Evolutionary conservation across 202 grass and related monocot genomes (phyloP), one percentile per base, ranked within the genome.

Genomic region (Setaria viridis): DNA sequence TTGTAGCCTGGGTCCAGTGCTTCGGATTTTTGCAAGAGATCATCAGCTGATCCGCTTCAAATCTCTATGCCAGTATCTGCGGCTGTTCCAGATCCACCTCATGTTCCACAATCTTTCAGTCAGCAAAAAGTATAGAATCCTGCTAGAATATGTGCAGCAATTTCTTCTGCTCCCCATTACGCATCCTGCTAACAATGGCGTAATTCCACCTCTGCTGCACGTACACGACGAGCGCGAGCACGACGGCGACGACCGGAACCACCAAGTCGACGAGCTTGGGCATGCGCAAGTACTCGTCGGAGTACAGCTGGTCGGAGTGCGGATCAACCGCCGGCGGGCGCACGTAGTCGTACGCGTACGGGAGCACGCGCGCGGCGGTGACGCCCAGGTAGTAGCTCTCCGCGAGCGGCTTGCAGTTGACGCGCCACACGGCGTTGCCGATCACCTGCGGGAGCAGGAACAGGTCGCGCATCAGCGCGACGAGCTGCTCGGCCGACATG

Each of bases 391-490:
- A 92, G 76, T 86, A 92, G 43, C 82, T 39, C 84, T 83, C 83
- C 33, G 55, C 86, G 78, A 92, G 70, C 12, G 90, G 90, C 58
- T 74, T 86, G 86, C 83, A 86, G 46, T 82, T 77, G 70, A 88
- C 85, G 57, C 85, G 80, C 90, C 90, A 92, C 48, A 76, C 53
- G 67, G 81, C 60, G 66, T 92, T 92, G 54, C 90, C 86, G 37
- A 89, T 80, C 47, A 88, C 78, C 72, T 92, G 90, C 78, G 90
- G 86, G 47, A 92, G 90, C 32, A 92, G 70, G 58, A 92, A 89
- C 64, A 92, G 83, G 72, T 92, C 90, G 73, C 86, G 83, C 63
- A 83, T 56, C 35, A 92, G 55, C 57, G 72, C 82, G 56, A 88
- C 47, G 72, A 81, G 87, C 67, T 85, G 73, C 65, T 84, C 82